Evolutionary conservation across 768 basidiomycete species (phyloP).

Genomic region (Trametes sanguinea): DNA sequence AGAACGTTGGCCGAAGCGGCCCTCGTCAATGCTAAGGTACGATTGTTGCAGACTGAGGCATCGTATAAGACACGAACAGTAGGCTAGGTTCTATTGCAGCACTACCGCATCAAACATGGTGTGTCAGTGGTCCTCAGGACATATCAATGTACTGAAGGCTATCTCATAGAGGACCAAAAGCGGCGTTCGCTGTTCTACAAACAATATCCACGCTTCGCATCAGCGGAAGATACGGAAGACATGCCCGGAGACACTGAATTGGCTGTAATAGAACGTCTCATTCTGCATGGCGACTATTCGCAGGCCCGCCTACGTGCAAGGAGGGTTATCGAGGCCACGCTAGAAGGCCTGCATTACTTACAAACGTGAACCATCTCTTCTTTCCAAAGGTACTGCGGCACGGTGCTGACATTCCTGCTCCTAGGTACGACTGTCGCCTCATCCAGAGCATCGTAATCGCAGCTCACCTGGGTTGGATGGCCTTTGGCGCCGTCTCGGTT

Average conservation of each 20-base stretch:
- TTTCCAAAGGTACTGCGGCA: background rate
- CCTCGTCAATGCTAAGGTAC: conserved; percentile 65
- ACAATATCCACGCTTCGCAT: conserved; percentile 40
- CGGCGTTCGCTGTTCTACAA: conserved; percentile 60
- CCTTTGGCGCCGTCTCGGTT: conserved; percentile 61
- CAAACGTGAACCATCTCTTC: conserved; percentile 51
- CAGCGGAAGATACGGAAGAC: conserved; percentile 24
- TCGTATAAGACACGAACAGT: background rate
- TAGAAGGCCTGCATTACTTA: conserved; percentile 72
- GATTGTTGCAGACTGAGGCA: background rate
- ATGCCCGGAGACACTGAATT: conserved; percentile 41
- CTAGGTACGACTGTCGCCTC: conserved; percentile 70
- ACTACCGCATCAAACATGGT: conserved; percentile 80
- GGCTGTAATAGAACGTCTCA: conserved; percentile 45
- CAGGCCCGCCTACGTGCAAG: conserved; percentile 52
- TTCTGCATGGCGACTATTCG: conserved; percentile 46
- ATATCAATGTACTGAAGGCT: conserved; percentile 7
- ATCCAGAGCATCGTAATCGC: conserved; percentile 67
- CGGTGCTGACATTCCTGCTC: background rate
- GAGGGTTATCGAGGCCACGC: conserved; percentile 52
- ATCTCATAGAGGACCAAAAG: conserved; percentile 57
- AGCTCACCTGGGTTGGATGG: conserved; percentile 83
- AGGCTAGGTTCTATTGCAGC: conserved; percentile 66
- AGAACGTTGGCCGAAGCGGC: conserved; percentile 53
- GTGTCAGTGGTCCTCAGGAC: conserved; percentile 23